phyloP scores from a whole-genome alignment of 2,329 filamentous ascomycete species.

The Didymella arachidicola region DNA sequence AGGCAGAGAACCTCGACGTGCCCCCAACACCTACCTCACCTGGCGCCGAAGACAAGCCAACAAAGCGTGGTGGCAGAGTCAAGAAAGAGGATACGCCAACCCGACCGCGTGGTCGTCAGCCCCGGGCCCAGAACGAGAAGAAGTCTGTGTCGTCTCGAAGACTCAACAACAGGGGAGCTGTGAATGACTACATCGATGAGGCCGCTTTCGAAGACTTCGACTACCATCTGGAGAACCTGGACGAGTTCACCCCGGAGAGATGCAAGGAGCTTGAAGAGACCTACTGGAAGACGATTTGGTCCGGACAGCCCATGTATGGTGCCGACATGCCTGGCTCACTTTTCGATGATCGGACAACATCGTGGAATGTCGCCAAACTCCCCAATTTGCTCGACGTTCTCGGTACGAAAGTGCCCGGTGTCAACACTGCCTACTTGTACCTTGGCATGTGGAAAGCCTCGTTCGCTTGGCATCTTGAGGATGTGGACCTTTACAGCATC shows the following conservation, averaged over 20 bases:
- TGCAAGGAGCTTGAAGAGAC: slow-evolving; percentile 93
- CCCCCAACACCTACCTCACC: slow-evolving; percentile 56
- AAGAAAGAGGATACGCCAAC: slow-evolving; percentile 58
- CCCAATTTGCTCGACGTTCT: slow-evolving; percentile 93
- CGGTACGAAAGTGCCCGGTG: slow-evolving; percentile 93
- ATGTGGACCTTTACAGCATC: slow-evolving; percentile 99
- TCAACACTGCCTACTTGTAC: slow-evolving; percentile 97
- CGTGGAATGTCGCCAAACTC: slow-evolving; percentile 94
- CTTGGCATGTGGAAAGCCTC: slow-evolving; percentile 99
- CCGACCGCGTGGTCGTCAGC: slow-evolving; percentile 64
- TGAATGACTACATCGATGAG: slow-evolving; percentile 82
- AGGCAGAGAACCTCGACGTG: slow-evolving; percentile 43
- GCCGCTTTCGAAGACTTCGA: slow-evolving; percentile 90
- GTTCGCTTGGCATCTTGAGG: slow-evolving; percentile 98
- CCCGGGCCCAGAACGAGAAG: slow-evolving; percentile 48
- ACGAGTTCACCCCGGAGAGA: slow-evolving; percentile 88
- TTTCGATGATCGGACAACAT: slow-evolving; percentile 83
- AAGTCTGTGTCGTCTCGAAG: slow-evolving; percentile 84
- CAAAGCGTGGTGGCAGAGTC: slow-evolving; percentile 29
- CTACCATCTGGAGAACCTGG: slow-evolving; percentile 81
- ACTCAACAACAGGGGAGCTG: slow-evolving; percentile 83
- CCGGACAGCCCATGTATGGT: slow-evolving; percentile 92
- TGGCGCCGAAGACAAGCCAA: slow-evolving; percentile 47
- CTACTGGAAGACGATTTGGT: slow-evolving; percentile 98
- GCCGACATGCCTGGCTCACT: slow-evolving; percentile 96